phyloP scores from a whole-genome alignment of 768 basidiomycete genomes.

The Serpula lacrymans region DNA sequence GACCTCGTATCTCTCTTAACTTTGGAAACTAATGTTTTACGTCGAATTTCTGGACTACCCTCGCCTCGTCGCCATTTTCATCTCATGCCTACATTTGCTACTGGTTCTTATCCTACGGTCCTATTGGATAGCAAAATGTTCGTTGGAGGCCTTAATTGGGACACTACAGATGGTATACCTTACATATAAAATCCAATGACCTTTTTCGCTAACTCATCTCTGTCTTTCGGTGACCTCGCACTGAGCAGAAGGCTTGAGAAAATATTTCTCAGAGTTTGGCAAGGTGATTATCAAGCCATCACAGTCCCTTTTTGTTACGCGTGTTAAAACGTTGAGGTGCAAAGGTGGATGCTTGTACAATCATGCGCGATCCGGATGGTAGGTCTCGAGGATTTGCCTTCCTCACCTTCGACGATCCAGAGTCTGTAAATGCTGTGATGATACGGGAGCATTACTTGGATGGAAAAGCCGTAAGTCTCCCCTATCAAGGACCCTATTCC shows the following conservation, averaged over 20 bases:
- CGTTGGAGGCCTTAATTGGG: slow-evolving; percentile 89
- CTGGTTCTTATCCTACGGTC: slow-evolving; percentile 24
- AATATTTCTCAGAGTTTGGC: slow-evolving; percentile 80
- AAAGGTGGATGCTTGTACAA: slow-evolving; percentile 77
- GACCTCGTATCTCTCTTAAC: slow-evolving; percentile 30
- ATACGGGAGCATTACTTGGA: slow-evolving; percentile 67
- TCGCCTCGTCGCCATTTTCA: slow-evolving; percentile 30
- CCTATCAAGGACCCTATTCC: slow-evolving; percentile 3
- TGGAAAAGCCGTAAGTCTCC: slow-evolving; percentile 65
- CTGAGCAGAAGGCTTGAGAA: slow-evolving; percentile 54
- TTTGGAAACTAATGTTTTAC: slow-evolving; percentile 32
- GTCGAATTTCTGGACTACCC: slow-evolving; percentile 31
- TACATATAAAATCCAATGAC: slow-evolving; percentile 18
- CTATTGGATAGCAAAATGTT: slow-evolving; percentile 74
- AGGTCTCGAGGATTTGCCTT: slow-evolving; percentile 85
- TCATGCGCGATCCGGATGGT: slow-evolving; percentile 77
- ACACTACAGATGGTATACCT: slow-evolving; percentile 81
- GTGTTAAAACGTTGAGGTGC: slow-evolving; percentile 14
- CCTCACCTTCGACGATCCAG: slow-evolving; percentile 71
- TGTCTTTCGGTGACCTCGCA: slow-evolving; percentile 11
- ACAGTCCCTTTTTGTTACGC: slow-evolving; percentile 2
- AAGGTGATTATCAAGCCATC: slow-evolving; percentile 42
- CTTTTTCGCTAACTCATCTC: slow-evolving; percentile 23
- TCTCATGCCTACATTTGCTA: slow-evolving; percentile 20
- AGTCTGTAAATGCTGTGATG: slow-evolving; percentile 63